Evolutionary conservation across 805 yeast genomes (phyloP).

Genomic region (Candida bentonensis): DNA sequence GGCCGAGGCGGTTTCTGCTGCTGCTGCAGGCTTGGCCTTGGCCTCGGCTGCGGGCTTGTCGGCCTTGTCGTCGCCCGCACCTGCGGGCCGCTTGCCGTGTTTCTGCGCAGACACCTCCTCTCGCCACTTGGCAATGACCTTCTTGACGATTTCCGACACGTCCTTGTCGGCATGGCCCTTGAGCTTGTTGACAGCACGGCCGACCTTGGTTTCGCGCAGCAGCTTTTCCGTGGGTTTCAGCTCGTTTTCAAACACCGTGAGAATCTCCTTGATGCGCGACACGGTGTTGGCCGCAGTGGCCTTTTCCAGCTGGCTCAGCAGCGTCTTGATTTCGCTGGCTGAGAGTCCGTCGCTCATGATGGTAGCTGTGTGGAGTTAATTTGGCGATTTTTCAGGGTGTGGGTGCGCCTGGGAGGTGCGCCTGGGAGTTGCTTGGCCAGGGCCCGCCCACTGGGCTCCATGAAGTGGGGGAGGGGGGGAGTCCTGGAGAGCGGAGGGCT

Average conservation of each 20-base stretch:
- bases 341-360: slow-evolving; percentile 32
- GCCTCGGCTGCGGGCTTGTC: slow-evolving; percentile 4
- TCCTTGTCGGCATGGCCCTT: slow-evolving; percentile 51
- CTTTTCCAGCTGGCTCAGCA: slow-evolving; percentile 63
- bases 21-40: slow-evolving; percentile 7
- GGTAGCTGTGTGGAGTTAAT: too few relatives aligned
- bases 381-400: too few relatives aligned
- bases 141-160: slow-evolving; percentile 57
- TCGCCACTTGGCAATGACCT: slow-evolving; percentile 79
- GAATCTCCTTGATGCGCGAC: slow-evolving; percentile 44
- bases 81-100: slow-evolving; percentile 5
- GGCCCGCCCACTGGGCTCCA: too few relatives aligned
- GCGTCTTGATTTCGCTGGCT: slow-evolving; percentile 42
- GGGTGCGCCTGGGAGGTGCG: too few relatives aligned
- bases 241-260: slow-evolving; percentile 51
- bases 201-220: slow-evolving; percentile 88
- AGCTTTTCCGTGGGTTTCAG: slow-evolving; percentile 76
- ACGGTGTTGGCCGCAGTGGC: slow-evolving; percentile 38
- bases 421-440: too few relatives aligned
- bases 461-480: too few relatives aligned
- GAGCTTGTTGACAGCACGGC: slow-evolving; percentile 86
- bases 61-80: slow-evolving; percentile 4
- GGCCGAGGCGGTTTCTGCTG: slow-evolving; percentile 21
- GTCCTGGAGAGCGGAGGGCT: too few relatives aligned
- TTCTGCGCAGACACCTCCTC: slow-evolving; percentile 52